Base-by-base conservation (phyloP, 805 yeast genomes). In the Candida stauntonica region DNA sequence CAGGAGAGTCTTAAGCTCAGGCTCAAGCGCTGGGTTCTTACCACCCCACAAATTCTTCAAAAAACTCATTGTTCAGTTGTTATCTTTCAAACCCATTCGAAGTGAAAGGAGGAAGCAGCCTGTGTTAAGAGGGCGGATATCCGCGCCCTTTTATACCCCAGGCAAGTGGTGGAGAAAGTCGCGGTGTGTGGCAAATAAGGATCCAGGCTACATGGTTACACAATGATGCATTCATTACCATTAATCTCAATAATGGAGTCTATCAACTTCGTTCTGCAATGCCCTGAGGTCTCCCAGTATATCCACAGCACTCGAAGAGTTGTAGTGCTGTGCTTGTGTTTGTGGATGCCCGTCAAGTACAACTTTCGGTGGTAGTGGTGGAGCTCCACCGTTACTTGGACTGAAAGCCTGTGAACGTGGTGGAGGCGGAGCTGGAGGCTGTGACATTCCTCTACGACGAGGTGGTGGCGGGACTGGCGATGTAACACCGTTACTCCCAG, bases 231-330 rank as follows among this genome's bases (percentile, higher is more conserved):
- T n/a, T n/a, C n/a, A n/a, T n/a, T n/a, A n/a, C n/a, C n/a, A n/a
- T n/a, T n/a, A n/a, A n/a, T n/a, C 27, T 21, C 35, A 29, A 31
- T 32, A 32, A 26, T 41, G 41, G 26, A 81, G 62, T 36, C 71
- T 68, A 49, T 82, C 83, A 17, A 82, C 86, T 56, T 82, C 88
- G 26, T 70, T 80, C 50, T 81, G 86, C 33, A 82, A 64, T 7
- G 81, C 81, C 51, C 72, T 73, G 41, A 82, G 63, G 52, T 81
- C 83, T 33, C 81, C 79, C 47, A 82, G 58, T 17, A 81, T 74
- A 44, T 80, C 76, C 4, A 72, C 52, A 1, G 63, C 46, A 27
- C 52, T 44, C 20, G 46, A 41, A 5, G 47, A 28, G 9, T 24
- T 27, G 11, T 29, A 9, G 26, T 12, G 23, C 21, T 17, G 35